Evolutionary conservation across 1,284 basidiomycete species (phyloP).

Genomic region (Fomitopsis schrenkii): DNA sequence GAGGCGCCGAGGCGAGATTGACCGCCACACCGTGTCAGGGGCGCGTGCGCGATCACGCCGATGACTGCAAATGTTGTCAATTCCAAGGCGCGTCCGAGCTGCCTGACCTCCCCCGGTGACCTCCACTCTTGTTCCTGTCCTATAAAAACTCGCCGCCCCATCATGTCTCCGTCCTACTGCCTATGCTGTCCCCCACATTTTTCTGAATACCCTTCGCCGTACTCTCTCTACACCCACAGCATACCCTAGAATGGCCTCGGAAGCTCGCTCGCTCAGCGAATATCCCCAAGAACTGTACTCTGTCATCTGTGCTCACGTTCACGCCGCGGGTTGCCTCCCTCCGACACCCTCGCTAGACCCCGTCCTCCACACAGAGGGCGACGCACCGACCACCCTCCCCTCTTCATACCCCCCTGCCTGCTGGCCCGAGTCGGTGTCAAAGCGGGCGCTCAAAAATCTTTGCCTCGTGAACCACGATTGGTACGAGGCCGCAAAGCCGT

Average conservation of each 20-base stretch:
- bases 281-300: constrained; percentile 64
- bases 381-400: constrained; percentile 57
- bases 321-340: constrained; percentile 54
- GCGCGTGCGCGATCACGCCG: constrained; percentile 9
- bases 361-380: constrained; percentile 42
- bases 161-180: neutral
- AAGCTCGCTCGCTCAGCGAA: constrained; percentile 16
- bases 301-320: constrained; percentile 65
- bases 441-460: constrained; percentile 60
- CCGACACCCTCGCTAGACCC: constrained; percentile 64
- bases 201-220: neutral
- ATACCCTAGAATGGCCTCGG: constrained; percentile 13
- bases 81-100: neutral
- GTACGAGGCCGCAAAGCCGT: constrained; percentile 75
- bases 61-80: constrained; percentile 3
- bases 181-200: neutral
- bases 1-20: too few species aligned
- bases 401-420: constrained; percentile 64
- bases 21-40: neutral
- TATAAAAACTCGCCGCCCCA: neutral
- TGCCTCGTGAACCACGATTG: constrained; percentile 72
- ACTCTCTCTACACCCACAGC: neutral
- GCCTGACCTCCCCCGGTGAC: constrained; percentile 4
- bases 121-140: neutral
- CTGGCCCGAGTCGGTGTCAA: constrained; percentile 61